A percentile compares a stretch with the other conserved stretches of the same genome.
Conservation (phyloP, 1,139 yeast species). For the Suhomyces chickasaworum region DNA sequence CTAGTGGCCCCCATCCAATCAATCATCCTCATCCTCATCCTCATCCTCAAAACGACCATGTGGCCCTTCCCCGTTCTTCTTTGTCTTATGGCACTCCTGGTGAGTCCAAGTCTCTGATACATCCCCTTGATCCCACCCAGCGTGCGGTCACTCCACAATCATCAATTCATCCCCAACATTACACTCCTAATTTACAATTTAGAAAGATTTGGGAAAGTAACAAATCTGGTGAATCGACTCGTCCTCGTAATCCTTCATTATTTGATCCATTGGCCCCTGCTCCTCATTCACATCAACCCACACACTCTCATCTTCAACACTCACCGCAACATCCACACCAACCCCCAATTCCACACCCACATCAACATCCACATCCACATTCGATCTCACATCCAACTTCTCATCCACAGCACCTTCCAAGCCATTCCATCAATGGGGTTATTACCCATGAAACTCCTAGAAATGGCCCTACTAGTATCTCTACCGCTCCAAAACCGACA, state of each 20-base stretch:
- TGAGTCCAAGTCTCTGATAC: slow-evolving; percentile 9
- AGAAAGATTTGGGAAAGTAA: slow-evolving; percentile 41
- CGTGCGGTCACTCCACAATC: slow-evolving; percentile 3
- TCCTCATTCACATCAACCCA: slow-evolving; percentile 14
- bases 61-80: background rate
- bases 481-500: background rate
- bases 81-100: slow-evolving; percentile 8
- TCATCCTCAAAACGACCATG: background rate
- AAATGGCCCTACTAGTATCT: background rate
- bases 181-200: slow-evolving; percentile 37
- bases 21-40: background rate
- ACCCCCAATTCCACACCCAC: background rate
- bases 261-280: slow-evolving; percentile 39
- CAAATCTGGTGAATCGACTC: slow-evolving; percentile 15
- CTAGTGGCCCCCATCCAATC: background rate
- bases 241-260: slow-evolving; percentile 37
- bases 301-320: background rate
- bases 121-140: background rate
- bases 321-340: background rate
- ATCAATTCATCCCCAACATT: slow-evolving; percentile 16
- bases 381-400: background rate
- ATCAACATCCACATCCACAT: background rate
- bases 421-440: background rate
- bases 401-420: background rate
- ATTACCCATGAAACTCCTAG: background rate